Conservation (phyloP, 164 flowering plant genomes). For the Litsea cubeba region DNA sequence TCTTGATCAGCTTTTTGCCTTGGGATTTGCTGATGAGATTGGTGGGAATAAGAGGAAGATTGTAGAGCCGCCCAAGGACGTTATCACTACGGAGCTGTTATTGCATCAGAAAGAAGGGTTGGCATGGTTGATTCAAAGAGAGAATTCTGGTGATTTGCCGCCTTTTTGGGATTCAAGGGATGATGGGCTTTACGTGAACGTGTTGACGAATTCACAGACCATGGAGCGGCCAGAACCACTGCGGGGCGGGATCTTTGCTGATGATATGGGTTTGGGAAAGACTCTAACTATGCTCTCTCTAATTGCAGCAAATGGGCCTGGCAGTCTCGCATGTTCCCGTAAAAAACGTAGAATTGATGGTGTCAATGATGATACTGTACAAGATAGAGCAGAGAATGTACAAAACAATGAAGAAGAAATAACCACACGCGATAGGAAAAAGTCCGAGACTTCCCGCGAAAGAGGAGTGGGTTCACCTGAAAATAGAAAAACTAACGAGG, state of each 20-base stretch:
- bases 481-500: background rate
- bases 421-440: no score
- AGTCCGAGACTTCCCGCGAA: background rate
- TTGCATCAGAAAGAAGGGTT: constrained; percentile 80
- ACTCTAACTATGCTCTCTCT: no score
- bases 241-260: constrained; percentile 87
- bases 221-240: no score
- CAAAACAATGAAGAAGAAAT: no score
- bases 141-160: constrained; percentile 70
- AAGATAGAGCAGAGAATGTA: no score
- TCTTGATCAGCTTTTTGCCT: no score
- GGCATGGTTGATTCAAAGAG: constrained; percentile 77
- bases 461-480: background rate
- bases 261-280: constrained; percentile 98
- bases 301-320: constrained; percentile 60
- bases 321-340: constrained; percentile 8
- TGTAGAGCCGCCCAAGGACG: constrained; percentile 55
- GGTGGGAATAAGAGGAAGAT: no score
- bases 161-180: constrained; percentile 67
- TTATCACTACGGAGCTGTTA: constrained; percentile 55
- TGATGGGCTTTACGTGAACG: no score
- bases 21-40: no score
- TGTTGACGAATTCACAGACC: no score
- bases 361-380: no score
- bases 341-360: constrained; percentile 33